Evolutionary conservation across 2,329 filamentous ascomycete genomes (phyloP).

Genomic region (Aaosphaeria pasadenensis): DNA sequence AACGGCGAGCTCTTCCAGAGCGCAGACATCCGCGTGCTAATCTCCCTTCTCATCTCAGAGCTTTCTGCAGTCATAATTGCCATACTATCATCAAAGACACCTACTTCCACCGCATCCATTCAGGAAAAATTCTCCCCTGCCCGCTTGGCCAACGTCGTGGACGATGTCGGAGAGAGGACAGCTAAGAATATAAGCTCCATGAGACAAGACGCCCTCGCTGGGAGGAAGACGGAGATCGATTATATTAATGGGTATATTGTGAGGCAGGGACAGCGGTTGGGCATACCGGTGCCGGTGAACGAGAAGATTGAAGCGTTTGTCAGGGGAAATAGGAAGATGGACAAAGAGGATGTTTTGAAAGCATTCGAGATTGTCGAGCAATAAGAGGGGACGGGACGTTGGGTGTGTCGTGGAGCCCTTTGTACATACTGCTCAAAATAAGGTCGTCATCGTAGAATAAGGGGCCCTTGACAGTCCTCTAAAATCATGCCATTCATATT

Average conservation of each 20-base stretch:
- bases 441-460: too few species aligned
- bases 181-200: conserved; percentile 61
- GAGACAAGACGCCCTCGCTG: conserved; percentile 60
- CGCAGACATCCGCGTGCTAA: background rate
- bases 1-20: conserved; percentile 58
- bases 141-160: conserved; percentile 55
- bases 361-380: too few species aligned
- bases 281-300: conserved; percentile 66
- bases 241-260: conserved; percentile 85
- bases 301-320: conserved; percentile 67
- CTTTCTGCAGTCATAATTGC: conserved; percentile 44
- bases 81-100: conserved; percentile 58
- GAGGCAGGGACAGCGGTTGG: conserved; percentile 63
- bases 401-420: too few species aligned
- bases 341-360: too few species aligned
- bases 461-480: too few species aligned
- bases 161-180: conserved; percentile 48
- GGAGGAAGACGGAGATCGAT: conserved; percentile 66
- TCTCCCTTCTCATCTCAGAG: conserved; percentile 1
- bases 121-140: conserved; percentile 54
- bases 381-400: too few species aligned
- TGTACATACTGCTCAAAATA: too few species aligned
- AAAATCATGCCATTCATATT: too few species aligned
- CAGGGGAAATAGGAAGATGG: conserved; percentile 40
- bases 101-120: conserved; percentile 58